Evolutionary conservation across 1,284 basidiomycete species (phyloP), one percentile per base, ranked within the genome.

Genomic region (Sutorius eximius): DNA sequence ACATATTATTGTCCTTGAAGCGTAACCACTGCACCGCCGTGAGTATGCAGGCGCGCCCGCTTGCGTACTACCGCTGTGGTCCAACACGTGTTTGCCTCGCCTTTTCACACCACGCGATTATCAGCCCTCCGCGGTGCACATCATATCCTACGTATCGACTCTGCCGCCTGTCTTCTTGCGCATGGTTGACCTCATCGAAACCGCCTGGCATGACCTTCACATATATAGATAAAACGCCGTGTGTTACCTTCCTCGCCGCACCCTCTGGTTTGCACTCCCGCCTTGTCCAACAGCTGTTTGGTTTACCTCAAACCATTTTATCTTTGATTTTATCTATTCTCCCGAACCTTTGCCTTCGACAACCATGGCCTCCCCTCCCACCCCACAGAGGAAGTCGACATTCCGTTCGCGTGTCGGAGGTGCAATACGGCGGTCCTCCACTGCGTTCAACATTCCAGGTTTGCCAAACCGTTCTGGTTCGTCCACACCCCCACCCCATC

Each of bases 121-220:
- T 69, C 71, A 62, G 51, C 68, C 64, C 58, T 40, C 57, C 60
- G 53, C 42, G 50, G 69, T 58, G 69, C 62, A 46, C 69, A 70
- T 68, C 68, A 70, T 53, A 65, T 70, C 64, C 53, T 44, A 46
- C 55, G 44, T 46, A 58, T 59, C 56, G 54, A 49, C 53, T 53
- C 43, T 55, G 45, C 51, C 57, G 64, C 62, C 64, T 65, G 70
- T 70, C 62, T 48, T 46, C 57, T 20, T 53, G 53, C 59, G 64
- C 70, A 56, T 71, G 66, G 70, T 52, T 45, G 40, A 58, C 68
- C 68, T 71, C 68, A 51, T 73, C 70, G 71, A 73, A 70, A 59
- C 65, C 69, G 44, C 60, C 71, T 71, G 68, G 68, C 68, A 53
- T 66, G 55, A 33, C 43, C 49, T 56, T 22, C 57, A 44, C 58